phyloP scores from a whole-genome alignment of 768 basidiomycete genomes.

The Vararia minispora region DNA sequence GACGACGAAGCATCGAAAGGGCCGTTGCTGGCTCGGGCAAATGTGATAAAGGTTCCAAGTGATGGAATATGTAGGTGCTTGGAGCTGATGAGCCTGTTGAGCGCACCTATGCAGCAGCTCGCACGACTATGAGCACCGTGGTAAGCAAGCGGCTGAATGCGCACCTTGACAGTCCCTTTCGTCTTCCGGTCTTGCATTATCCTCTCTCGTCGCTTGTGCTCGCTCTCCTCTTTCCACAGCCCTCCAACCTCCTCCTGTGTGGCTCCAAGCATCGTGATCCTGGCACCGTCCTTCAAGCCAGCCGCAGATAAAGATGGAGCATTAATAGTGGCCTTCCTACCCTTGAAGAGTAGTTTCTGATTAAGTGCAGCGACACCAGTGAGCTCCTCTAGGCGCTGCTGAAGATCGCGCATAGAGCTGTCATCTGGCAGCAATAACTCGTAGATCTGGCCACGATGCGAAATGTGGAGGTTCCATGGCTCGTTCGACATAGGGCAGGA shows the following conservation, averaged over 20 bases:
- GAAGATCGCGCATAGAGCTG: constrained; percentile 38
- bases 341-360: constrained; percentile 68
- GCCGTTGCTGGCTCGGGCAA: constrained; percentile 56
- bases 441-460: constrained; percentile 3
- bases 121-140: no score
- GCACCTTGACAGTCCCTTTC: constrained; percentile 48
- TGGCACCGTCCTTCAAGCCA: constrained; percentile 55
- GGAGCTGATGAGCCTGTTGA: constrained; percentile 35
- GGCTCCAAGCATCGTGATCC: constrained; percentile 61
- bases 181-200: constrained; percentile 49
- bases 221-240: constrained; percentile 44
- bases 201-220: constrained; percentile 42
- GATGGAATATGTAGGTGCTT: constrained; percentile 48
- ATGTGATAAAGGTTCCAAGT: constrained; percentile 47
- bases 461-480: constrained; percentile 1
- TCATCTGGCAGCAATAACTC: constrained; percentile 1
- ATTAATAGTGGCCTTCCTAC: constrained; percentile 36
- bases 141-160: constrained; percentile 7
- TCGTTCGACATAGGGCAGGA: no score
- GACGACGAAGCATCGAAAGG: constrained; percentile 37
- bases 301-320: constrained; percentile 25
- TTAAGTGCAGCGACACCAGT: constrained; percentile 53
- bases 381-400: constrained; percentile 43
- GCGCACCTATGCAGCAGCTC: constrained; percentile 32
- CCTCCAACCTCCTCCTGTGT: constrained; percentile 46